These are phyloP conservation scores for Hypomontagnella submonticulosa DNA, from an alignment of 495 filamentous ascomycete species.

Conservation along the genomic window DNA sequence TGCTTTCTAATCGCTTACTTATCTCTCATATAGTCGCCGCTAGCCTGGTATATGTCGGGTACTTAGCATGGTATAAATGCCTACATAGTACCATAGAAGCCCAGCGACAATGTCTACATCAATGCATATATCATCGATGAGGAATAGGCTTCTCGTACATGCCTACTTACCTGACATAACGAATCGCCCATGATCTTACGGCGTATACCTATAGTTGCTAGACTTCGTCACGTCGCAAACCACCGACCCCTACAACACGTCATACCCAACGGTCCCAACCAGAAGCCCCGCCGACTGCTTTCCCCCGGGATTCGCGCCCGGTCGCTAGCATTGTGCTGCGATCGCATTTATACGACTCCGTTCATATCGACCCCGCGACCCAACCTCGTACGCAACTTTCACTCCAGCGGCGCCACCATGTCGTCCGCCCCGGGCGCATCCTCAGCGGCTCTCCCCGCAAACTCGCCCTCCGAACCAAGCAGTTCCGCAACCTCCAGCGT, in stretches of 20 bases:
- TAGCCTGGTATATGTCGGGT: slow-evolving; percentile 1
- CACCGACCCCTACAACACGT: background rate
- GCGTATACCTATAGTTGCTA: slow-evolving; percentile 13
- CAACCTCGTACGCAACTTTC: slow-evolving; percentile 2
- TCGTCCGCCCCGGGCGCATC: slow-evolving; percentile 19
- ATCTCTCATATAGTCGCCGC: slow-evolving; percentile 25
- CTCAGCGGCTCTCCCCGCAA: slow-evolving; percentile 8
- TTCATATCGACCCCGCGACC: background rate
- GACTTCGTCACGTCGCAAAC: slow-evolving; percentile 18
- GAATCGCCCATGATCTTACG: slow-evolving; percentile 19
- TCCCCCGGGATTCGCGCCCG: background rate
- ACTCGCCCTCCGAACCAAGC: slow-evolving; percentile 12
- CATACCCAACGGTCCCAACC: background rate
- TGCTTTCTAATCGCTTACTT: slow-evolving; percentile 47
- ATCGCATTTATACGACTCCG: background rate
- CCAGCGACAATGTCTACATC: background rate
- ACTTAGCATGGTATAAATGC: slow-evolving; percentile 5
- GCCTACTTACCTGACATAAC: background rate
- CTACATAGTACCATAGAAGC: too few species aligned
- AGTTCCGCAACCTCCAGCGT: slow-evolving; percentile 1
- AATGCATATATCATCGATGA: background rate
- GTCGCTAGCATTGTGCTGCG: background rate
- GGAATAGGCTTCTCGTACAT: background rate
- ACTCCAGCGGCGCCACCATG: slow-evolving; percentile 16
- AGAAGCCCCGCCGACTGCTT: too few species aligned